Evolutionary conservation across 2,329 filamentous ascomycete genomes (phyloP), one percentile per base, ranked within the genome.

Genomic region (Diaporthe sp.): DNA sequence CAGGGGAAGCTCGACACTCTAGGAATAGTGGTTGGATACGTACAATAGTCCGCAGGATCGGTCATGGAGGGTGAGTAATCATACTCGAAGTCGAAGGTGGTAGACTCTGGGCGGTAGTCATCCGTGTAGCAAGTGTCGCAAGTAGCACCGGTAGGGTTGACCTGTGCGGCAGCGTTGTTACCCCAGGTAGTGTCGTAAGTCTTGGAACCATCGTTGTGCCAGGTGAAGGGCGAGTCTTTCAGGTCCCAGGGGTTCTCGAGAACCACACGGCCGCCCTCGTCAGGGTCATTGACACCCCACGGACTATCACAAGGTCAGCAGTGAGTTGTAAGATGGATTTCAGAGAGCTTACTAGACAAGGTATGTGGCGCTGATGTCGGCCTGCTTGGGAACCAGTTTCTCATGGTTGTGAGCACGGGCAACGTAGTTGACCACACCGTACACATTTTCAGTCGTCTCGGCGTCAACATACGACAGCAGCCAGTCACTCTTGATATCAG

Each of bases 1-100:
- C n/a, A n/a, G 3, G 10, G 0, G n/a, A 25, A 10, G 25, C 25
- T 15, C 91, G 45, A 86, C 84, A 0, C 88, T 90, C 83, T 91
- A 91, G 82, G 90, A 91, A 6, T 91, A 85, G 80, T 92, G 89
- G 0, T 88, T 86, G 89, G 83, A 0, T 89, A 90, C 1, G 89
- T 87, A 5, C 83, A 81, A 80, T 91, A 92, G 2, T 76, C 76
- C 25, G 78, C 78, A 1, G 84, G 84, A 47, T 84, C 77, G 1
- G 83, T 79, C 58, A 80, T 77, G 60, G 76, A 78, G 2, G 81
- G 77, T 22, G 82, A 80, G 79, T 84, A 89, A n/a, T 81, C 77
- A 77, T 87, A 89, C 77, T 85, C 81, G 68, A 91, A 92, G 68
- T 84, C 81, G 28, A 86, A 82, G 15, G 78, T 71, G 3, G 82